These are phyloP conservation scores for Candida suzukii DNA, from an alignment of 805 yeast species.

Conservation along the genomic window DNA sequence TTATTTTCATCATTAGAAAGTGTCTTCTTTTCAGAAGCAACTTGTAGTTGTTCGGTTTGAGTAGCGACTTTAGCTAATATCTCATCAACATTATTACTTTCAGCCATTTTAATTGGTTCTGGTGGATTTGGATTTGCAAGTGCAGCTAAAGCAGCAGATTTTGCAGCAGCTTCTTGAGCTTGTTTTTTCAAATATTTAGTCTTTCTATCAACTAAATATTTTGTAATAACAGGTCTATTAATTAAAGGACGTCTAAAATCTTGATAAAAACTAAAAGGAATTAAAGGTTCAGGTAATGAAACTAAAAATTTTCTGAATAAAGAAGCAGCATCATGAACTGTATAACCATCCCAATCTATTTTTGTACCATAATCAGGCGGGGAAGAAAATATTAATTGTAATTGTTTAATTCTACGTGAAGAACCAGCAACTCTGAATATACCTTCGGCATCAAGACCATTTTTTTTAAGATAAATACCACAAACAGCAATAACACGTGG, in stretches of 20 bases:
- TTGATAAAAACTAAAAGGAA: constrained; percentile 73
- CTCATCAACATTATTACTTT: too few relatives aligned
- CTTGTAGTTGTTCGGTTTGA: background rate
- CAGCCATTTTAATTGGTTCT: too few relatives aligned
- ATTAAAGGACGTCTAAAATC: constrained; percentile 71
- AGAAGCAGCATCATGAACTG: constrained; percentile 95
- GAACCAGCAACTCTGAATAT: constrained; percentile 92
- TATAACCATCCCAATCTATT: constrained; percentile 86
- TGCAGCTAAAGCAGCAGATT: background rate
- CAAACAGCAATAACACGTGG: constrained; percentile 96
- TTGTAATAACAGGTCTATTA: constrained; percentile 56
- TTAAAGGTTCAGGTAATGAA: constrained; percentile 85
- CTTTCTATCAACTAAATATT: constrained; percentile 53
- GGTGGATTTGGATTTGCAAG: too few relatives aligned
- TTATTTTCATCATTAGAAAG: background rate
- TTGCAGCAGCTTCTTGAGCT: background rate
- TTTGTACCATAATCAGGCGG: constrained; percentile 90
- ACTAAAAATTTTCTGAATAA: constrained; percentile 79
- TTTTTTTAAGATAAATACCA: constrained; percentile 75
- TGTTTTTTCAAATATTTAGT: constrained; percentile 9
- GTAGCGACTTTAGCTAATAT: too few relatives aligned
- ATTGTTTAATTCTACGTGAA: constrained; percentile 75
- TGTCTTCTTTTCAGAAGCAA: background rate
- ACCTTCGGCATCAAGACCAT: constrained; percentile 79
- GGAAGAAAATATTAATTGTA: constrained; percentile 75